phyloP scores from a whole-genome alignment of 306 rosid species.

The Cucurbita moschata region DNA sequence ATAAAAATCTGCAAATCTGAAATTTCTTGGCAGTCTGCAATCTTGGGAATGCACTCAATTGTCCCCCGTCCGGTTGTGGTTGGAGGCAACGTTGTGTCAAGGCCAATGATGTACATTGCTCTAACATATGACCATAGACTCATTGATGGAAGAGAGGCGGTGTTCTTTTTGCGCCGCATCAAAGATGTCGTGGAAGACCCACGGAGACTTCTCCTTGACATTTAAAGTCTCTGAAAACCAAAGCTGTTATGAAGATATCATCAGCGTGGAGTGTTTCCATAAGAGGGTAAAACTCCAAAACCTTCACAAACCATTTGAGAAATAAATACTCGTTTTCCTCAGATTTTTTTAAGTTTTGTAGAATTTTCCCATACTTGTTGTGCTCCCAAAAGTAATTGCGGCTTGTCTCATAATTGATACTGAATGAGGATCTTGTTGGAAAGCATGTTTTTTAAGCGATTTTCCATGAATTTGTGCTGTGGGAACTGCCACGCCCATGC shows the following conservation, averaged over 20 bases:
- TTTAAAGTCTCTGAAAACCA: conserved; percentile 17
- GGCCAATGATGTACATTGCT: conserved; percentile 73
- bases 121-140: conserved; percentile 75
- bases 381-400: not conserved
- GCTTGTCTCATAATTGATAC: conserved; percentile 1
- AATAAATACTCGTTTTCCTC: conserved; percentile 12
- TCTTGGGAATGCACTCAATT: conserved; percentile 85
- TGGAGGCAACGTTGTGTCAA: conserved; percentile 50
- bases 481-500: conserved; percentile 3
- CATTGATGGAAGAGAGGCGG: conserved; percentile 91
- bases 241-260: not conserved
- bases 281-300: conserved; percentile 1
- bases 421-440: conserved; percentile 6
- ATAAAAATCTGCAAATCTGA: not conserved
- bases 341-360: conserved; percentile 14
- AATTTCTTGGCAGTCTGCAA: conserved; percentile 49
- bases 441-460: not conserved
- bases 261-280: not conserved
- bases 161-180: conserved; percentile 64
- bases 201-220: conserved; percentile 63
- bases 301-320: not conserved
- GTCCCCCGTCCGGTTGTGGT: conserved; percentile 59
- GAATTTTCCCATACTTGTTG: not conserved
- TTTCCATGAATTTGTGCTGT: conserved; percentile 2
- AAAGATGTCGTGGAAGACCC: conserved; percentile 70